These are phyloP conservation scores for Chaetomiaceae sp. DNA, from an alignment of 2,329 filamentous ascomycete genomes.

Conservation along the genomic window DNA sequence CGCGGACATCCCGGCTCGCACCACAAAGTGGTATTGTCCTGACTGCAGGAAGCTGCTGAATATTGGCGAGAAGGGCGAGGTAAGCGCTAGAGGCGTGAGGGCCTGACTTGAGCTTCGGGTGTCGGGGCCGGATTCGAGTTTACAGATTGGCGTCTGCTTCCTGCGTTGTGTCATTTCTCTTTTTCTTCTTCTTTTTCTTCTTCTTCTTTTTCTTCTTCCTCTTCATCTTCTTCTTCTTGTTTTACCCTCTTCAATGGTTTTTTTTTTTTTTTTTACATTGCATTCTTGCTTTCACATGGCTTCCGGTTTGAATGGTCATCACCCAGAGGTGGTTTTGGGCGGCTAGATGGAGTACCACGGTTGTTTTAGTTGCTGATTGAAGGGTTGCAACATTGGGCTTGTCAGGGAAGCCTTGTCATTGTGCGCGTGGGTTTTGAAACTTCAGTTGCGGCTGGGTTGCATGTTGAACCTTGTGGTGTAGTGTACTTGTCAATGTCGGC, in stretches of 20 bases:
- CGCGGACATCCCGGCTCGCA: slow-evolving; percentile 61
- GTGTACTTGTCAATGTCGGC: neutral
- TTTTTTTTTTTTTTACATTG: neutral
- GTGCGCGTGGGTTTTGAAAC: neutral
- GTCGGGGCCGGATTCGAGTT: too few species aligned
- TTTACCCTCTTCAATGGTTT: neutral
- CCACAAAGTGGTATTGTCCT: slow-evolving; percentile 81
- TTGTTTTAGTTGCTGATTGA: too few species aligned
- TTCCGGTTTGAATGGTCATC: neutral
- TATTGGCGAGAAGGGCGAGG: slow-evolving; percentile 60
- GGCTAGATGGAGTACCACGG: neutral
- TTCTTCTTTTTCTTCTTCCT: neutral
- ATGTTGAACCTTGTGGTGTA: neutral
- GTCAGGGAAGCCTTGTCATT: neutral
- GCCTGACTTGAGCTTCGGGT: too few species aligned
- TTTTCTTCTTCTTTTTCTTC: neutral
- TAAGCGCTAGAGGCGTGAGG: slow-evolving; percentile 54
- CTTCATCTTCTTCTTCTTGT: neutral
- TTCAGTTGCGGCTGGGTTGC: too few species aligned
- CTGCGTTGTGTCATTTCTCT: too few species aligned
- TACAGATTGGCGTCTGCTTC: too few species aligned
- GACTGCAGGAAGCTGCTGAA: slow-evolving; percentile 63
- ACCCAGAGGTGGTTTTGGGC: neutral
- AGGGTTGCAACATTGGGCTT: neutral
- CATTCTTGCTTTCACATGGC: neutral